A percentile compares a stretch with the other conserved stretches of the same genome.
Conservation (phyloP, 2,329 filamentous ascomycete genomes). For the Sclerotinia minor region DNA sequence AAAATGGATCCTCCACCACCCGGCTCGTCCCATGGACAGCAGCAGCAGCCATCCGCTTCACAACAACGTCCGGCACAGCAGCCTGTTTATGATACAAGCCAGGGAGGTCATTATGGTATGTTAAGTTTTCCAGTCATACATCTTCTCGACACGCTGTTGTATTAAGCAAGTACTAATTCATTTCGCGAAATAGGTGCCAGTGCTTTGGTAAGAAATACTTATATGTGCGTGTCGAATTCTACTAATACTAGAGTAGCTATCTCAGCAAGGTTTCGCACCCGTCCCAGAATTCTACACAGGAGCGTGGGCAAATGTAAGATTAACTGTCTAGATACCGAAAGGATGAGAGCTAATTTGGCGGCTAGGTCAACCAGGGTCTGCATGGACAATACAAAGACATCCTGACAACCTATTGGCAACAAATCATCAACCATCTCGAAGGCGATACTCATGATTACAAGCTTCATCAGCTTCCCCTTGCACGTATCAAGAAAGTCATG, state of each 20-base stretch:
- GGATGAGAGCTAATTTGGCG: conserved; percentile 32
- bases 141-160: neutral
- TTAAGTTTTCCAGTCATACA: conserved; percentile 23
- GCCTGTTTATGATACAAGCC: conserved; percentile 69
- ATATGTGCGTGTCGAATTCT: conserved; percentile 19
- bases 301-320: conserved; percentile 86
- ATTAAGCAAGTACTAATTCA: conserved; percentile 35
- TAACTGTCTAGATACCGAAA: conserved; percentile 22
- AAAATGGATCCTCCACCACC: conserved; percentile 58
- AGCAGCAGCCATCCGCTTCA: conserved; percentile 50
- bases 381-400: conserved; percentile 94
- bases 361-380: conserved; percentile 89
- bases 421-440: conserved; percentile 94
- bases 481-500: conserved; percentile 99
- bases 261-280: conserved; percentile 84
- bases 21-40: conserved; percentile 56
- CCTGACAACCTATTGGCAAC: conserved; percentile 98
- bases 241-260: conserved; percentile 60
- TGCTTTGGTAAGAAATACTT: conserved; percentile 58
- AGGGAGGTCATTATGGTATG: conserved; percentile 78
- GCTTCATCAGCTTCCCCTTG: conserved; percentile 90
- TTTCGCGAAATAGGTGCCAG: conserved; percentile 57
- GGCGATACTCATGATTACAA: conserved; percentile 98
- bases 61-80: conserved; percentile 23
- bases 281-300: conserved; percentile 87